Evolutionary conservation across 2,329 filamentous ascomycete species (phyloP).

Genomic region (Lomentospora prolificans): DNA sequence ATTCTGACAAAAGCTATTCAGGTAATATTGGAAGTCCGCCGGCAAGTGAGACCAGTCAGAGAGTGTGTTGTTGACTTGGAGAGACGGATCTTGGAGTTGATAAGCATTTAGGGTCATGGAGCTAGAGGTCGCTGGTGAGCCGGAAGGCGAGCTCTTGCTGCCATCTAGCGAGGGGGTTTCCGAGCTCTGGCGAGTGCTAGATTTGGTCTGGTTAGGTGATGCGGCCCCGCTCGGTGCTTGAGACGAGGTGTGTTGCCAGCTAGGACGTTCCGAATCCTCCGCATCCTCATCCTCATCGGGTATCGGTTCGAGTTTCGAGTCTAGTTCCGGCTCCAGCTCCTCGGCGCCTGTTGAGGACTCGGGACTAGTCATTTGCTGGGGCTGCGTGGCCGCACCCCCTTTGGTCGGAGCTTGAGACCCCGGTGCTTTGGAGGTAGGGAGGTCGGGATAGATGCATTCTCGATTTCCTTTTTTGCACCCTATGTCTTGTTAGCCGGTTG

Average conservation of each 20-base stretch:
- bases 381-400: constrained; percentile 14
- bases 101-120: constrained; percentile 20
- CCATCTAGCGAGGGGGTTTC: constrained; percentile 44
- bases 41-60: constrained; percentile 49
- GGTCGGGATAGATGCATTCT: constrained; percentile 82
- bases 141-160: constrained; percentile 41
- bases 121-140: constrained; percentile 33
- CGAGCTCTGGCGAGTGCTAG: constrained; percentile 33
- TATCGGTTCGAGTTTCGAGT: constrained; percentile 39
- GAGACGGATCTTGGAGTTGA: constrained; percentile 8
- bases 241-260: constrained; percentile 11
- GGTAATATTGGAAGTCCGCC: constrained; percentile 64
- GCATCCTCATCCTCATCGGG: constrained; percentile 44
- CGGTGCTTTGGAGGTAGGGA: constrained; percentile 24
- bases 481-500: constrained; percentile 19
- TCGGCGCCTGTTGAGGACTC: constrained; percentile 45
- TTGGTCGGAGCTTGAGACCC: not conserved
- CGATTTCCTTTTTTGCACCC: constrained; percentile 87
- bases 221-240: constrained; percentile 26
- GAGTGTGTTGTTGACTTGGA: constrained; percentile 13
- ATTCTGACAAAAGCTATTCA: constrained; percentile 68
- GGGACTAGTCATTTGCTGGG: constrained; percentile 35
- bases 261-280: constrained; percentile 14
- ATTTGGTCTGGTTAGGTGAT: constrained; percentile 24
- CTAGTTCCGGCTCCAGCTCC: constrained; percentile 33